Evolutionary conservation across 441 rosid genomes (phyloP), one percentile per base, ranked within the genome.

Genomic region (Cnidoscolus chayamansa): DNA sequence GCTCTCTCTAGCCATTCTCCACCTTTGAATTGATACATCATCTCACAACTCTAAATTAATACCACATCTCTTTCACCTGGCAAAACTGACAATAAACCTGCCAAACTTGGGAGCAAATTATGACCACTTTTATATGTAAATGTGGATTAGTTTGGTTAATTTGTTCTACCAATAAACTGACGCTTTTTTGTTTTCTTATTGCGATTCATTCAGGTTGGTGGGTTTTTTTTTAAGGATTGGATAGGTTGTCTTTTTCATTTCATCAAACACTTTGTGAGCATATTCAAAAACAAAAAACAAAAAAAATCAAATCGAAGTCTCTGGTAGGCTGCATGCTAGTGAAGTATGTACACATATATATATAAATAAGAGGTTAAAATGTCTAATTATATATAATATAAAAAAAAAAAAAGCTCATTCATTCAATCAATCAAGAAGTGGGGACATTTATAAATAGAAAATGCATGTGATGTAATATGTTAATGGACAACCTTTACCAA

Each of bases 91-190:
- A 10, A 58, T 25, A 40, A 57, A 13, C 25, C 62, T 20, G 7
- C 45, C 45, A 40, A 54, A 17, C 3, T 54, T 54, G 25, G 19
- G 2, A 8, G 8, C 5, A 17, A n/a, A 17, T 2, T 6, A 55
- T 25, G 2, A 59, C 37, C n/a, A 30, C 4, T 11, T 40, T 3
- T 35, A 35, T 35, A 35, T 35, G 40, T 35, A 4, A 2, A 4
- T 40, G 45, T 40, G 45, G 4, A 40, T 40, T 40, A 30, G 63
- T 59, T 59, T 59, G 40, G 63, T 59, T 12, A 25, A 58, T 30
- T 58, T 58, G 63, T 58, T 59, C 16, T 59, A 59, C 63, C 63
- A 59, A 59, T 59, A 59, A 15, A 59, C 30, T 30, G 40, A 59
- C 45, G 7, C 57, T 7, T 54, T 0, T n/a, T n/a, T n/a, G 20